Base-by-base conservation (phyloP, 805 yeast genomes). In the Sugiyamaella qingdaonensis region DNA sequence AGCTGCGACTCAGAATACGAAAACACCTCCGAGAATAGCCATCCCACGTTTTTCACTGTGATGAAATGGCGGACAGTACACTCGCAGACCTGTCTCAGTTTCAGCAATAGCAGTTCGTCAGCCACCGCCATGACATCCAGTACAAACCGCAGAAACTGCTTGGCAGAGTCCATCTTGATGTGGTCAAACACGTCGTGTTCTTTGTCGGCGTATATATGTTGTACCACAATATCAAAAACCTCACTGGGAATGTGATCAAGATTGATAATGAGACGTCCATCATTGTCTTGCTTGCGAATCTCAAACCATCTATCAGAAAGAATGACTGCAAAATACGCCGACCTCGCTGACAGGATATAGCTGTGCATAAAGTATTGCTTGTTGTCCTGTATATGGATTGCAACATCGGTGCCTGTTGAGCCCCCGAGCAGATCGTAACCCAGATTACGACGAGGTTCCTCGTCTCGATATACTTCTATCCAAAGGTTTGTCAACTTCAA, bases 51-150 rank as follows among this genome's bases (percentile, higher is more conserved):
- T 16, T 85, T 86, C 10, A 81, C 68, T 19, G 63, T 58, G 10
- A 63, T 63, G 16, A 86, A 67, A 39, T 76, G 76, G 4, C 56
- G 43, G 16, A 68, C 42, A n/a, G 59, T 51, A 4, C 80, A 64
- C 61, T 90, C 90, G 49, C 88, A 78, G 34, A 80, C 68, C 42
- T 79, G 77, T 54, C 82, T 82, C 43, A 88, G 70, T 11, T 78
- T 81, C 32, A 77, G 74, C 31, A 88, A 61, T 58, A 86, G 65
- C 8, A 89, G 65, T 59, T 83, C 84, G 62, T 88, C 91, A 2
- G 86, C 69, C 2, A 80, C 65, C 49, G 78, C 82, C 51, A 87
- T 72, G 33, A 86, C 62, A 10, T 81, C 87, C 21, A 90, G 69
- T 2, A 81, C 69, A 39, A 73, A 63, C 52, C 78, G 79, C 18